Conservation (phyloP, 305 asterid genomes). For the Solanum hybrid region DNA sequence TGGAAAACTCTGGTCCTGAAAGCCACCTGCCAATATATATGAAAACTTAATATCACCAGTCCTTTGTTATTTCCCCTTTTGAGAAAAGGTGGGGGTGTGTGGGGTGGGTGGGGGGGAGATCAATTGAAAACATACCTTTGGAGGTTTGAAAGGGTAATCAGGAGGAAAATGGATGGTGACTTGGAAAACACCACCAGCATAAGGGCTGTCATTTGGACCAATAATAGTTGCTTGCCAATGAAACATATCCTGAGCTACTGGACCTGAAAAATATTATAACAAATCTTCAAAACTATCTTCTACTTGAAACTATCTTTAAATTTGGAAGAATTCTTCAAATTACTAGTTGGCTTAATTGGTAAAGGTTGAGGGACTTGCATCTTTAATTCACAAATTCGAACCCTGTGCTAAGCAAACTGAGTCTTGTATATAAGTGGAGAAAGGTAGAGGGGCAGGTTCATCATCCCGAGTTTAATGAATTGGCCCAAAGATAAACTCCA, state of each 20-base stretch:
- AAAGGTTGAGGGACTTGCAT: neutral
- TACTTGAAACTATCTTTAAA: neutral
- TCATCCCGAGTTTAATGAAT: neutral
- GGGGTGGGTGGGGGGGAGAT: neutral
- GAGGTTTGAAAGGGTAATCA: constrained; percentile 87
- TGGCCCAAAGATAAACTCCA: neutral
- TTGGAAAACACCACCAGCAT: constrained; percentile 84
- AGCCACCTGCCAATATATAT: constrained; percentile 46
- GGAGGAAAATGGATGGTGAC: constrained; percentile 81
- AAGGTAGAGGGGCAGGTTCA: neutral
- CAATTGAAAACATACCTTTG: constrained; percentile 43
- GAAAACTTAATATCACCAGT: neutral
- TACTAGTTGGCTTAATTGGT: neutral
- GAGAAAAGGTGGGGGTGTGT: neutral
- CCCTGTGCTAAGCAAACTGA: neutral
- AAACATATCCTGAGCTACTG: constrained; percentile 73
- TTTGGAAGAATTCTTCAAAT: neutral
- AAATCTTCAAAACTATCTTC: neutral
- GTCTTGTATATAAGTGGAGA: neutral
- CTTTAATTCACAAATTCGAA: neutral
- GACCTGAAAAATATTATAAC: constrained; percentile 35
- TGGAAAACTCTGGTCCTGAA: constrained; percentile 87
- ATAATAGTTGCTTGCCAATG: constrained; percentile 95
- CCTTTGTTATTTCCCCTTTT: neutral
- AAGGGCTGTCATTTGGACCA: constrained; percentile 86